These are phyloP conservation scores for Boletus eberwhitei DNA, from an alignment of 768 basidiomycete genomes.

Conservation along the genomic window DNA sequence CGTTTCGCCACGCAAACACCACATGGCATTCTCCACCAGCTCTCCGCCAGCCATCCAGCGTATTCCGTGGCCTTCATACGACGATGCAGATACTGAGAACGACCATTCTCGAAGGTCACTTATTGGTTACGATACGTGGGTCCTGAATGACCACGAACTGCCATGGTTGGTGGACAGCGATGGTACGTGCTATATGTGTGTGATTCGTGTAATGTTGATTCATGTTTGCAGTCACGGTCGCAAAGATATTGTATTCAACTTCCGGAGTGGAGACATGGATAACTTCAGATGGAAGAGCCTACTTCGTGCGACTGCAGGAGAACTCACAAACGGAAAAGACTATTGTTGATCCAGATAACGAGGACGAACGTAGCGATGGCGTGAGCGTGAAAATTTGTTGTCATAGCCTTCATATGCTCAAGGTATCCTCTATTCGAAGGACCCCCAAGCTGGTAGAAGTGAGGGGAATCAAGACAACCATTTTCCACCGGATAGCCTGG, in stretches of 20 bases:
- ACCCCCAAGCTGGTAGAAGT: neutral
- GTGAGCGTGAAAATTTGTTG: conserved; percentile 23
- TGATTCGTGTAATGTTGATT: neutral
- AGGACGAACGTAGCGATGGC: conserved; percentile 53
- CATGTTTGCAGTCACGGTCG: conserved; percentile 53
- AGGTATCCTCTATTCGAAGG: conserved; percentile 5
- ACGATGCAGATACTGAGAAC: conserved; percentile 37
- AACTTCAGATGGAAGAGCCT: conserved; percentile 80
- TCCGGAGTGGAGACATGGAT: conserved; percentile 78
- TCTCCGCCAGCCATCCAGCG: conserved; percentile 76
- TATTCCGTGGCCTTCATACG: conserved; percentile 75
- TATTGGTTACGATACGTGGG: conserved; percentile 67
- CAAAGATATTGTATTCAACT: conserved; percentile 54
- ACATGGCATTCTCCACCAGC: conserved; percentile 70
- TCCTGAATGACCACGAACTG: conserved; percentile 60
- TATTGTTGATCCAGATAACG: conserved; percentile 18
- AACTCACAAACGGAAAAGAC: conserved; percentile 13
- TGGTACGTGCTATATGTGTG: conserved; percentile 41
- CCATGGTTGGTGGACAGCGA: conserved; percentile 74
- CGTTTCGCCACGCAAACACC: conserved; percentile 68
- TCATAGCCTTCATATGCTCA: conserved; percentile 1
- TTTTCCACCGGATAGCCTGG: conserved; percentile 1
- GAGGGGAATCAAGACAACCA: conserved; percentile 8
- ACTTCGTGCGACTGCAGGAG: conserved; percentile 67
- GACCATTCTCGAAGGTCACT: conserved; percentile 33